A percentile compares a stretch with the other conserved stretches of the same genome.
phyloP scores from a whole-genome alignment of 306 rosid species.

The Nissolia schottii region DNA sequence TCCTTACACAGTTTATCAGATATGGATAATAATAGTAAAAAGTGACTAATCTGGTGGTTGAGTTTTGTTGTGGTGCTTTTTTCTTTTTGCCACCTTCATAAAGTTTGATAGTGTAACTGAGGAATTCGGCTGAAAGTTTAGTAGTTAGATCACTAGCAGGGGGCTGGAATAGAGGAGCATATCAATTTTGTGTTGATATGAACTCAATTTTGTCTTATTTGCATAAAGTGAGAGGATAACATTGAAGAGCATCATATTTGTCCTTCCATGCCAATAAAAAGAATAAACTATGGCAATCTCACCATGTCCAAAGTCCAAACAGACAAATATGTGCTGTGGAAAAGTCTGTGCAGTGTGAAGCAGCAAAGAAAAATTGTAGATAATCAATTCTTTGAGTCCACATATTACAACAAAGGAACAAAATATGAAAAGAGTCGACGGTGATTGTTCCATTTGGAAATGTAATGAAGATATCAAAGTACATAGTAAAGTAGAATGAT shows the following conservation, averaged over 20 bases:
- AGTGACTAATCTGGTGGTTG: neutral
- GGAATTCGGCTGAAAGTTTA: neutral
- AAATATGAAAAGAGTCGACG: neutral
- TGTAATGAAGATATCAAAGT: neutral
- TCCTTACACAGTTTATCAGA: neutral
- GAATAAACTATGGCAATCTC: neutral
- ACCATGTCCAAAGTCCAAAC: neutral
- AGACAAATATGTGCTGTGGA: neutral
- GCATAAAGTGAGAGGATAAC: neutral
- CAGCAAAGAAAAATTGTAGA: neutral
- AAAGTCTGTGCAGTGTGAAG: neutral
- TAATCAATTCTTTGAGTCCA: neutral
- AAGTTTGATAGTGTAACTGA: neutral
- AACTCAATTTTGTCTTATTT: neutral
- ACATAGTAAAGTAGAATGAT: neutral
- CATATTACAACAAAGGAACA: neutral
- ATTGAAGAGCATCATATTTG: neutral
- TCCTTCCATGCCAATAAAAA: neutral
- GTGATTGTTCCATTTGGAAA: constrained; percentile 9
- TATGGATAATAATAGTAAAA: neutral
- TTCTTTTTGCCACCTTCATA: neutral
- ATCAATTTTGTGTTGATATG: neutral
- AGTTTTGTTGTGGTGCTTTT: neutral
- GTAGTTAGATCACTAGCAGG: neutral
- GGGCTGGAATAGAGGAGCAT: neutral